phyloP scores from a whole-genome alignment of 2,329 filamentous ascomycete genomes.

The Paracoccidioides lutzii region DNA sequence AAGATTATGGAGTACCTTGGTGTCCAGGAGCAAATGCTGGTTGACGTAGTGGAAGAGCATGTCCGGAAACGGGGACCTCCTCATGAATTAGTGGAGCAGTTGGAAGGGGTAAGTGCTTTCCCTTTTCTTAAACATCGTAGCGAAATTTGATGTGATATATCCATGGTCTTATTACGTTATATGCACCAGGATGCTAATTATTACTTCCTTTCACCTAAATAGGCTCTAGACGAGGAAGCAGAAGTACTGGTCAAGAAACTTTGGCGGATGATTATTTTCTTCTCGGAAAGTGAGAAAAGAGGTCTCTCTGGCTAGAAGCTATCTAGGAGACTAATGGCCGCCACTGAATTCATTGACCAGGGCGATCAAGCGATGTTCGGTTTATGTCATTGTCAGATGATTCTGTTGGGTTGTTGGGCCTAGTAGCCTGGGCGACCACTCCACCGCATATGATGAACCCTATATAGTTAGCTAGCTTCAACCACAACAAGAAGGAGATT shows the following conservation, averaged over 20 bases:
- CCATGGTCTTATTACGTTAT: background rate
- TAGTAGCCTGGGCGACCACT: too few species aligned
- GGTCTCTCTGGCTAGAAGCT: conserved; percentile 54
- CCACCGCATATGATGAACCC: too few species aligned
- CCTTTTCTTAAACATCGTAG: background rate
- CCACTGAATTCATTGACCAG: background rate
- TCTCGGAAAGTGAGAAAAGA: conserved; percentile 84
- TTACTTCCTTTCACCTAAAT: conserved; percentile 5
- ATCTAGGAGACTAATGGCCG: background rate
- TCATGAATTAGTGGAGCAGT: conserved; percentile 67
- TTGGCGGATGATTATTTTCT: conserved; percentile 98
- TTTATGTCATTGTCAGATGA: too few species aligned
- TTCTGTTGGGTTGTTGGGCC: too few species aligned
- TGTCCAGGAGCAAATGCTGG: conserved; percentile 88
- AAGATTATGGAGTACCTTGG: conserved; percentile 96
- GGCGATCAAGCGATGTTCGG: background rate
- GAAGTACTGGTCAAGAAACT: conserved; percentile 91
- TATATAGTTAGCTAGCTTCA: too few species aligned
- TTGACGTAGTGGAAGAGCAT: conserved; percentile 84
- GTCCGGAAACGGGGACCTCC: conserved; percentile 62
- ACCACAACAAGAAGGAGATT: too few species aligned
- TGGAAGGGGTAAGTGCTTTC: conserved; percentile 57
- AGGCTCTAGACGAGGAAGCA: conserved; percentile 88
- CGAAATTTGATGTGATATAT: background rate
- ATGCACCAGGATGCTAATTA: conserved; percentile 21